Conservation (phyloP, 2,329 filamentous ascomycete genomes). For the Nectriaceae sp. region DNA sequence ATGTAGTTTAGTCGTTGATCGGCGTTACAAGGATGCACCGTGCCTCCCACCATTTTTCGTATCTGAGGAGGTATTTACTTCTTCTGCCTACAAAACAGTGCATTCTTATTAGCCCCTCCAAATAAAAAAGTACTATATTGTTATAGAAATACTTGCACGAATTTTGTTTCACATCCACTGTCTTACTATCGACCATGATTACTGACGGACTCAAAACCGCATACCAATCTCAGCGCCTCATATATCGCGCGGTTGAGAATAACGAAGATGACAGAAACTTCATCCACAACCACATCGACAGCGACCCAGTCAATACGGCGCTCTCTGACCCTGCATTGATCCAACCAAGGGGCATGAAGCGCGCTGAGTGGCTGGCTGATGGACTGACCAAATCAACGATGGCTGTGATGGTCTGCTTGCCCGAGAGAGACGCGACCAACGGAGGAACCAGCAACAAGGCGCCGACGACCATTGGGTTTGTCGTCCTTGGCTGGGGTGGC, state of each 20-base stretch:
- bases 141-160: too few species aligned
- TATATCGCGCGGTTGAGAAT: conserved; percentile 14
- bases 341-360: conserved; percentile 2
- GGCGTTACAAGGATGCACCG: too few species aligned
- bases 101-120: too few species aligned
- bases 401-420: conserved; percentile 8
- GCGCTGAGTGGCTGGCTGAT: not conserved
- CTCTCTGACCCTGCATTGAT: conserved; percentile 7
- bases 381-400: conserved; percentile 5
- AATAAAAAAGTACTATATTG: too few species aligned
- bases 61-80: too few species aligned
- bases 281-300: conserved; percentile 10
- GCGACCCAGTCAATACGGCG: conserved; percentile 8
- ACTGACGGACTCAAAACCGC: not conserved
- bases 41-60: too few species aligned
- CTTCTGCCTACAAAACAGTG: too few species aligned
- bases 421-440: not conserved
- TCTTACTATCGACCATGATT: conserved; percentile 15
- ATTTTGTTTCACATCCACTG: too few species aligned
- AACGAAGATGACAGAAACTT: conserved; percentile 14
- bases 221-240: conserved; percentile 16
- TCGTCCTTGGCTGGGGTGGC: conserved; percentile 10
- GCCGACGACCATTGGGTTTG: conserved; percentile 10
- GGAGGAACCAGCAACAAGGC: not conserved
- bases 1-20: too few species aligned